Base-by-base conservation (phyloP, 108 stramenopile genomes). In the Cylindrotheca fusiformis region DNA sequence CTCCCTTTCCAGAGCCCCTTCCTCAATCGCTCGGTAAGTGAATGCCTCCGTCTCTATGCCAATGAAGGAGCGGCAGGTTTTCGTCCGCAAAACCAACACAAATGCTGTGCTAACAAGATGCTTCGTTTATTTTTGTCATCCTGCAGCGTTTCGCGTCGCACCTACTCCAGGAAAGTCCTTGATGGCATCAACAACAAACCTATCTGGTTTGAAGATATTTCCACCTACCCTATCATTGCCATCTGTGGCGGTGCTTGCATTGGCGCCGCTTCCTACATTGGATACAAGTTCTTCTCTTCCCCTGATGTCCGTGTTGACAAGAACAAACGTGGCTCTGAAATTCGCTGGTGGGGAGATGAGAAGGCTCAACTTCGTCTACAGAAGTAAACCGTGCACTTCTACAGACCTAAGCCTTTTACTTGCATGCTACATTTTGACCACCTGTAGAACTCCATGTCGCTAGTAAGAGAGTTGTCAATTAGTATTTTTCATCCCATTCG, bases 221-320 rank as follows among this genome's bases (percentile, higher is more conserved):
- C 84, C 24, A 83, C 89, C 8, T 87, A 87, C 78, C 89, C 89
- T 55, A 82, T 87, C 59, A 75, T 91, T 47, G 55, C 57, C 32
- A 71, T 76, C 31, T 74, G 82, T 46, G 52, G 55, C 32, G 59
- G 74, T 33, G 89, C 89, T 36, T 60, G 57, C 44, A 68, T 71
- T 20, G 60, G 85, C 30, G 55, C 75, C 49, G 47, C 52, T 30
- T 32, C 64, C 19, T 81, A 67, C 78, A 77, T 70, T 26, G 30
- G 55, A 1, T 75, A 70, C 59, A 56, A 49, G 32, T 30, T 41
- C 17, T 21, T 55, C 10, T 32, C 23, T 1, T 75, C 48, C 52
- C 63, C 63, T 32, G 86, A 87, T 81, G 86, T 86, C 27, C 73
- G 83, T 51, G 66, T 79, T 62, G 67, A 67, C 23, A 56, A 68